Conservation (phyloP, 495 filamentous ascomycete genomes). For the Daldinia caldariorum region DNA sequence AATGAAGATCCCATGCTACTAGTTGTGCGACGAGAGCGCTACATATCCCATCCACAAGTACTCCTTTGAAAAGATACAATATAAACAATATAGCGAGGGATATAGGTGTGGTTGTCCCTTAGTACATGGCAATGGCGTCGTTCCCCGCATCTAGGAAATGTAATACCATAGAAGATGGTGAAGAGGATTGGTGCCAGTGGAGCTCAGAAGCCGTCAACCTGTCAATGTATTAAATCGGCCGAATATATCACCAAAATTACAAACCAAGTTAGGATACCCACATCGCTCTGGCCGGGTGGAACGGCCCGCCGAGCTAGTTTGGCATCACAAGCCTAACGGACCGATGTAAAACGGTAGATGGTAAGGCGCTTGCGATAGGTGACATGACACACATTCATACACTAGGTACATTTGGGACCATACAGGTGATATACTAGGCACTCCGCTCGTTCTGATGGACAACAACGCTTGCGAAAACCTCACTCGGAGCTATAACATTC, state of each 20-base stretch:
- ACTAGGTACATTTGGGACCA: conserved; percentile 6
- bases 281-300: conserved; percentile 21
- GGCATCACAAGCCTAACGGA: conserved; percentile 15
- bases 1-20: conserved; percentile 14
- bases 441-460: conserved; percentile 1
- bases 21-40: conserved; percentile 25
- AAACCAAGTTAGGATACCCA: conserved; percentile 8
- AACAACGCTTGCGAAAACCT: conserved; percentile 7
- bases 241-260: not conserved
- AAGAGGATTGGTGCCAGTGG: conserved; percentile 13
- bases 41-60: conserved; percentile 21
- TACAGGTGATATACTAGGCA: conserved; percentile 5
- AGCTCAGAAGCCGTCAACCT: conserved; percentile 1
- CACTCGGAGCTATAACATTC: conserved; percentile 18
- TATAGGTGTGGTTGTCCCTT: conserved; percentile 7
- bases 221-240: not conserved
- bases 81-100: not conserved
- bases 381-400: not conserved
- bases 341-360: conserved; percentile 8
- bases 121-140: not conserved
- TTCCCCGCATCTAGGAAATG: conserved; percentile 24
- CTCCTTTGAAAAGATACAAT: conserved; percentile 34
- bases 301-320: conserved; percentile 37
- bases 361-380: not conserved
- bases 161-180: not conserved